phyloP scores from a whole-genome alignment of 768 basidiomycete species.

The Nidula microcarpa region DNA sequence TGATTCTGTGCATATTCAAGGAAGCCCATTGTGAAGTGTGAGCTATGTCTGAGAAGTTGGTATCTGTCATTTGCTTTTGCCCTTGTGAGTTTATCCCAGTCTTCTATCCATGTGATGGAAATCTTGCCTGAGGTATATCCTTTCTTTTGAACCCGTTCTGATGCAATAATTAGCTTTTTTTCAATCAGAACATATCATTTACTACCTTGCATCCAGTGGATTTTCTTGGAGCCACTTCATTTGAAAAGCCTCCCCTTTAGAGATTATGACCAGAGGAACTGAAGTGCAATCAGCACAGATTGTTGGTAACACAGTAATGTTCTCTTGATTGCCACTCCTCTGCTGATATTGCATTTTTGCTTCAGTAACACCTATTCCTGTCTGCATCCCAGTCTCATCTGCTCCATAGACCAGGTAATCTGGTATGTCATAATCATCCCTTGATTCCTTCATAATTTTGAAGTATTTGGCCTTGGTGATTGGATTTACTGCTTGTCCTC shows the following conservation, averaged over 20 bases:
- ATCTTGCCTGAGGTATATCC: slow-evolving; percentile 24
- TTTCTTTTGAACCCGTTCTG: slow-evolving; percentile 18
- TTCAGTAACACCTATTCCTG: slow-evolving; percentile 10
- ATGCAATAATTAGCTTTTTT: not conserved
- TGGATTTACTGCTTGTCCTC: slow-evolving; percentile 5
- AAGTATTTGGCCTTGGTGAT: slow-evolving; percentile 5
- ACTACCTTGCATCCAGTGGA: slow-evolving; percentile 24
- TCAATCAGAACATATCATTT: not conserved
- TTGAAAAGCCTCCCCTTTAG: slow-evolving; percentile 27
- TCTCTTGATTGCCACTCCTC: slow-evolving; percentile 22
- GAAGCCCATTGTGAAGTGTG: slow-evolving; percentile 24
- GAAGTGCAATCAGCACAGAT: slow-evolving; percentile 33
- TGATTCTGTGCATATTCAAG: slow-evolving; percentile 24
- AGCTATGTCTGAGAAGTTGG: slow-evolving; percentile 1
- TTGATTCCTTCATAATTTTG: slow-evolving; percentile 11
- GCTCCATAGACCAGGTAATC: slow-evolving; percentile 18
- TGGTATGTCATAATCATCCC: slow-evolving; percentile 12
- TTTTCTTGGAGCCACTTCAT: slow-evolving; percentile 27
- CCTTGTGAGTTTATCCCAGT: slow-evolving; percentile 19
- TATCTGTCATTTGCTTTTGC: not conserved
- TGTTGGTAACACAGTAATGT: slow-evolving; percentile 27
- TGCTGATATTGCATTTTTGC: slow-evolving; percentile 19
- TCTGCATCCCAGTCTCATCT: slow-evolving; percentile 25
- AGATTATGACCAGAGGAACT: slow-evolving; percentile 26
- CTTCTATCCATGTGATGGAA: slow-evolving; percentile 17